These are phyloP conservation scores for Penicillium sp. DNA, from an alignment of 2,329 filamentous ascomycete species.

Conservation along the genomic window DNA sequence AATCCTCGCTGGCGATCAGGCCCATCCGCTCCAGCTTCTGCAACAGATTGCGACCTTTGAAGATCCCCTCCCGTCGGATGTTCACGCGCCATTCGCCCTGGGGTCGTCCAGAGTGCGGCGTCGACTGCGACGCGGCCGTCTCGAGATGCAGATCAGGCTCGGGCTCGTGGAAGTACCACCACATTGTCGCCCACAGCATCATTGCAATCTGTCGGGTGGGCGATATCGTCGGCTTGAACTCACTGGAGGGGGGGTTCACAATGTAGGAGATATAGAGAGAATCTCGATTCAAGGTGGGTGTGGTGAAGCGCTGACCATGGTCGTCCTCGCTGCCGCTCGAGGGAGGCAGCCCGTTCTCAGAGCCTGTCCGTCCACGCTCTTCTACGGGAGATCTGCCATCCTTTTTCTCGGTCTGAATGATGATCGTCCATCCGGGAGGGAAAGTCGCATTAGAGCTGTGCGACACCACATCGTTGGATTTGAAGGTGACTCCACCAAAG, in stretches of 20 bases:
- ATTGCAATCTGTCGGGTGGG: constrained; percentile 86
- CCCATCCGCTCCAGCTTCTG: constrained; percentile 94
- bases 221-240: constrained; percentile 73
- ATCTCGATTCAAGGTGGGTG: constrained; percentile 71
- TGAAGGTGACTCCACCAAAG: constrained; percentile 89
- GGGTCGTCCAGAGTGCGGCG: constrained; percentile 64
- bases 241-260: constrained; percentile 70
- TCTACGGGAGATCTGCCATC: constrained; percentile 28
- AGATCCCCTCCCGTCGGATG: constrained; percentile 79
- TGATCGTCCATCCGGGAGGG: constrained; percentile 83
- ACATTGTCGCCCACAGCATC: constrained; percentile 92
- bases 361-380: constrained; percentile 14
- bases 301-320: constrained; percentile 52
- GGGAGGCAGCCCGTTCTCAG: constrained; percentile 12
- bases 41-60: constrained; percentile 74
- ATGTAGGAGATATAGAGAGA: constrained; percentile 88
- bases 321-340: constrained; percentile 18
- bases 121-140: constrained; percentile 58
- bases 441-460: constrained; percentile 59
- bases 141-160: constrained; percentile 61
- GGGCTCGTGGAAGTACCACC: constrained; percentile 94
- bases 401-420: constrained; percentile 62
- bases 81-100: constrained; percentile 81
- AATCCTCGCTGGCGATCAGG: constrained; percentile 68
- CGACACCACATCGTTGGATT: constrained; percentile 66